phyloP scores from a whole-genome alignment of 768 basidiomycete genomes.

The Rhodotorula babjevae region DNA sequence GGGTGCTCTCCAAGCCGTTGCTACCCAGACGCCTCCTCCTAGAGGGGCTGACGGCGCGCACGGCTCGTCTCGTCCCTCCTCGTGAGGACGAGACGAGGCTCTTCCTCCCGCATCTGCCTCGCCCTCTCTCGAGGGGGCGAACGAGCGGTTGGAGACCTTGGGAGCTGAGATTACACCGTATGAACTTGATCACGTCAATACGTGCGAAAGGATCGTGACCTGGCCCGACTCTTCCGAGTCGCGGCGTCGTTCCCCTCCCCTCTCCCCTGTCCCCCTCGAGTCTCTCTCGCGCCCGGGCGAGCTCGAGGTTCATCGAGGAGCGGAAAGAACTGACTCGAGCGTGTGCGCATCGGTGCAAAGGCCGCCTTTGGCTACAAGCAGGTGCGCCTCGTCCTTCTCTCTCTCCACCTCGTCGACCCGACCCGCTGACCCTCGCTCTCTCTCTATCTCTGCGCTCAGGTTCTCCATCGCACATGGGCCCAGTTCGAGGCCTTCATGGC shows the following conservation, averaged over 20 bases:
- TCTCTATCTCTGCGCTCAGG: slow-evolving; percentile 54
- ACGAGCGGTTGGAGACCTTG: neutral
- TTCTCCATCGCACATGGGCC: slow-evolving; percentile 81
- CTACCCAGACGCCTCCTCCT: neutral
- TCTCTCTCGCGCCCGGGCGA: slow-evolving; percentile 38
- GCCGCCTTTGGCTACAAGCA: slow-evolving; percentile 43
- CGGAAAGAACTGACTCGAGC: neutral
- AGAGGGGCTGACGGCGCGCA: neutral
- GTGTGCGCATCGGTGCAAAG: neutral
- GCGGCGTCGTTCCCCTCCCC: slow-evolving; percentile 43
- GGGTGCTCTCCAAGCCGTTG: slow-evolving; percentile 1
- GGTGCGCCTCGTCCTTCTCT: neutral
- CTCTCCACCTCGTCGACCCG: slow-evolving; percentile 1
- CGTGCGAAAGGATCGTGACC: slow-evolving; percentile 82
- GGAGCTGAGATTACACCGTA: slow-evolving; percentile 86
- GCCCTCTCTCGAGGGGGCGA: neutral
- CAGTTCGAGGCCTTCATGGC: slow-evolving; percentile 79
- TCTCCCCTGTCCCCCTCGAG: slow-evolving; percentile 53
- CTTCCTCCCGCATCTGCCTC: slow-evolving; percentile 2
- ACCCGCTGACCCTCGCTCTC: slow-evolving; percentile 2
- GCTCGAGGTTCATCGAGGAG: neutral
- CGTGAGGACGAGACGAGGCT: neutral
- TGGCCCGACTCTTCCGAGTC: slow-evolving; percentile 24
- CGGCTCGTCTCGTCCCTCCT: neutral
- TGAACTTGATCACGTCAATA: slow-evolving; percentile 91